Base-by-base conservation (phyloP, 2,329 filamentous ascomycete genomes). In the Aureobasidium lini region DNA sequence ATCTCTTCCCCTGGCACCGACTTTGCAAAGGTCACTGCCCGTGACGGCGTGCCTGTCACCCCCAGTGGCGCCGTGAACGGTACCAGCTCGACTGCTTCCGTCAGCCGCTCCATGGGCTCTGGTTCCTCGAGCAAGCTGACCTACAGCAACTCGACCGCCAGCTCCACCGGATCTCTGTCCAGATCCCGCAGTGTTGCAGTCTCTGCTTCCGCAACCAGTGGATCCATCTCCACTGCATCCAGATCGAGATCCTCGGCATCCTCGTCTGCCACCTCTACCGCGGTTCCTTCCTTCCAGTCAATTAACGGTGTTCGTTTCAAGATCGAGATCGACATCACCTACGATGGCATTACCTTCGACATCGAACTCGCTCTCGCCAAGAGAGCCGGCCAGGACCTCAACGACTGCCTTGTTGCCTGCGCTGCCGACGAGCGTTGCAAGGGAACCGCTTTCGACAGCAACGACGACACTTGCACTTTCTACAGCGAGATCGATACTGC, bases 241-340 rank as follows among this genome's bases (percentile, higher is more conserved):
- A 31, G 48, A 16, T 52, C 48, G 4, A 36, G 18, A 52, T 39
- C 18, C 48, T 52, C 48, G 15, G 31, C 49, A 1, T 31, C 23
- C 7, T 23, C 49, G 15, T 32, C 36, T 5, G 5, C 29, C 29
- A 29, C 16, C 28, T 39, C 42, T 10, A n/a, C 23, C 23, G 23
- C 23, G 23, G 23, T 23, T 23, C 23, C 23, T 23, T 23, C 23
- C 23, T 23, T 23, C 23, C 23, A 23, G 23, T 23, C 23, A 23
- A 23, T 57, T 32, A 8, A 39, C 10, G 53, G 42, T 6, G 32
- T 39, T 18, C 10, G 16, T 7, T 57, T 57, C 53, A 47, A 40
- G 8, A 1, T 57, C 16, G 53, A 57, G 53, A 16, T 31, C 34
- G 18, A 57, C 53, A 57, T 32, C n/a, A 57, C 34, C 23, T 57